phyloP scores from a whole-genome alignment of 352 stramenopile genomes.

The Globisporangium nagaii region DNA sequence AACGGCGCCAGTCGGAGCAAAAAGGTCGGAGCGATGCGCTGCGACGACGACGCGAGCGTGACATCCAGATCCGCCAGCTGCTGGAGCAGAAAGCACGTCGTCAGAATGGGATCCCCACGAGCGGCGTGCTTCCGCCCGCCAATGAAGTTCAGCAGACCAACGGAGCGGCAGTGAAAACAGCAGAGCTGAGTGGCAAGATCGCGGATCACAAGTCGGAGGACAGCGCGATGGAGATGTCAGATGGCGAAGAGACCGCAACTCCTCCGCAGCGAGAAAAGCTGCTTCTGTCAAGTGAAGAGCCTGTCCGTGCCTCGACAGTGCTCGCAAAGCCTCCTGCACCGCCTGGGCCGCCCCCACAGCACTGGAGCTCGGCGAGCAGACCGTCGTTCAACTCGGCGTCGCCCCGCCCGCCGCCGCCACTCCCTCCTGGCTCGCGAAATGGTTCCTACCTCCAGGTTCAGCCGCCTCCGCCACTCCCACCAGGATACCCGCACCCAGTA shows the following conservation, averaged over 20 bases:
- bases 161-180: constrained; percentile 8
- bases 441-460: constrained; percentile 3
- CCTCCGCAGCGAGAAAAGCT: constrained; percentile 5
- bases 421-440: constrained; percentile 11
- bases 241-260: constrained; percentile 28
- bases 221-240: constrained; percentile 70
- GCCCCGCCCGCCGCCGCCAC: constrained; percentile 14
- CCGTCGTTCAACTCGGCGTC: constrained; percentile 15
- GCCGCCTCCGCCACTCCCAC: constrained; percentile 12
- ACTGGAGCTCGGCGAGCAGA: constrained; percentile 15
- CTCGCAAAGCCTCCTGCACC: constrained; percentile 11
- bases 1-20: constrained; percentile 69
- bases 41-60: constrained; percentile 64
- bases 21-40: constrained; percentile 68
- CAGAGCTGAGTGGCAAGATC: constrained; percentile 17
- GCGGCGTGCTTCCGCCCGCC: constrained; percentile 3
- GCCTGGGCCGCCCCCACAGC: constrained; percentile 10
- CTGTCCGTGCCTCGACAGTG: background rate
- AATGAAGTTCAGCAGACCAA: constrained; percentile 14
- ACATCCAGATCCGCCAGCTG: constrained; percentile 60
- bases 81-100: constrained; percentile 36
- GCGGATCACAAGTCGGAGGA: constrained; percentile 20
- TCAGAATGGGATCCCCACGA: constrained; percentile 6
- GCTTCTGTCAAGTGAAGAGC: background rate
- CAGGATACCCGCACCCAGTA: constrained; percentile 9